Conservation (phyloP, 2,329 filamentous ascomycete genomes). For the Hymenoscyphus fraxineus region DNA sequence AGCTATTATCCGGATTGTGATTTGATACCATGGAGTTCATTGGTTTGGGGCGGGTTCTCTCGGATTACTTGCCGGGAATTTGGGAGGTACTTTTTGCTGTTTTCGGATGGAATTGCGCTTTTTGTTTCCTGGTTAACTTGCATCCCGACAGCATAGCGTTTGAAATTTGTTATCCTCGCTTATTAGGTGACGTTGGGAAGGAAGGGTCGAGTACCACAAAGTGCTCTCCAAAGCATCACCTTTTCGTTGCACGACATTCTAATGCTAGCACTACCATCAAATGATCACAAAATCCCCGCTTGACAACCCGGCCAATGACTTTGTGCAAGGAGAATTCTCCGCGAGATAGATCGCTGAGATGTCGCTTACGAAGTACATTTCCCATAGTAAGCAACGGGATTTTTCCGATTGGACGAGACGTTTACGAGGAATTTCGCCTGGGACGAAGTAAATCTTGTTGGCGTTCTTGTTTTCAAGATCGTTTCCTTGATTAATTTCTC, state of each 20-base stretch:
- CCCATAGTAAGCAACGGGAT: too few species aligned
- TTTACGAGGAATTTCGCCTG: too few species aligned
- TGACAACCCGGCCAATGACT: not conserved
- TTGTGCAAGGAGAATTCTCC: not conserved
- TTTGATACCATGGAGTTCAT: too few species aligned
- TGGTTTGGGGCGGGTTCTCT: not conserved
- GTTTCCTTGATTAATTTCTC: too few species aligned
- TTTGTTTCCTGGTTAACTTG: not conserved
- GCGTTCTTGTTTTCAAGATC: too few species aligned
- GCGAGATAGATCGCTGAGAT: not conserved
- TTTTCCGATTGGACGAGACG: too few species aligned
- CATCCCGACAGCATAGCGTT: not conserved
- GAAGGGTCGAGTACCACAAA: not conserved
- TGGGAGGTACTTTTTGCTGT: not conserved
- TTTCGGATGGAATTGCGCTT: not conserved
- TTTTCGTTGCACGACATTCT: not conserved
- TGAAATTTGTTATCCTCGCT: not conserved
- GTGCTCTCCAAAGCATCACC: not conserved
- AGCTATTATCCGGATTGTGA: not conserved
- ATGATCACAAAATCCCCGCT: not conserved
- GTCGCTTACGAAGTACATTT: not conserved
- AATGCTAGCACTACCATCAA: not conserved
- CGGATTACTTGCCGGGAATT: not conserved
- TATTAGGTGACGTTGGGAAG: not conserved
- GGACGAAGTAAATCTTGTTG: too few species aligned